Evolutionary conservation across 2,329 filamentous ascomycete genomes (phyloP), one percentile per base, ranked within the genome.

Genomic region (Epichloe sibirici): DNA sequence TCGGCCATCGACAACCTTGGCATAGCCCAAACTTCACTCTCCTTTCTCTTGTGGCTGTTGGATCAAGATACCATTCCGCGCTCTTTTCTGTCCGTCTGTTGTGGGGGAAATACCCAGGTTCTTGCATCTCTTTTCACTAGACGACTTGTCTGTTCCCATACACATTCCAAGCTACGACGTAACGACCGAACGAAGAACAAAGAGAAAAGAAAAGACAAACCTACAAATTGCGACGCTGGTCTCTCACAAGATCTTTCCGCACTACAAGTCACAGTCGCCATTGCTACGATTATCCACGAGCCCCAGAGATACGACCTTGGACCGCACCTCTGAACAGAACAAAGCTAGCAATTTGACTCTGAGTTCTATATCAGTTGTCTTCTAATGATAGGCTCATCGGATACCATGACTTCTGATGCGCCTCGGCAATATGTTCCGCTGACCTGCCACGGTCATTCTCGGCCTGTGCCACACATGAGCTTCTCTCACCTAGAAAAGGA

Each of bases 381-480:
- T 40, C 9, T 40, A 13, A 37, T 12, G 28, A 40, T 37, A 15
- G 43, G 5, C 25, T 45, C 21, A 23, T 48, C 25, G 8, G 35
- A 34, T 31, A 44, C 53, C 55, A 71, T 71, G 68, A 62, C 67
- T 55, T 58, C 65, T 13, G 69, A 71, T 57, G 52, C 56, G 12
- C 61, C 67, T 55, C 73, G 76, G 51, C 77, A 79, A 67, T 88
- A 90, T 53, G 89, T 95, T 51, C 90, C 90, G 53, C 73, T 96
- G 67, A 96, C 90, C 59, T 96, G 90, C 69, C 90, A 96, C 69
- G 90, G 90, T 57, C 90, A 96, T 69, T 95, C 90, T 50, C 83
- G 90, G 55, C 90, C 90, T 1, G 90, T 96, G 51, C 89, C 90
- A 6, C 90, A 96, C 68, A 80, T 95, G 63, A 86, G 83, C 68